Evolutionary conservation across 495 filamentous ascomycete genomes (phyloP), one percentile per base, ranked within the genome.

Genomic region (Xylaria scruposa): DNA sequence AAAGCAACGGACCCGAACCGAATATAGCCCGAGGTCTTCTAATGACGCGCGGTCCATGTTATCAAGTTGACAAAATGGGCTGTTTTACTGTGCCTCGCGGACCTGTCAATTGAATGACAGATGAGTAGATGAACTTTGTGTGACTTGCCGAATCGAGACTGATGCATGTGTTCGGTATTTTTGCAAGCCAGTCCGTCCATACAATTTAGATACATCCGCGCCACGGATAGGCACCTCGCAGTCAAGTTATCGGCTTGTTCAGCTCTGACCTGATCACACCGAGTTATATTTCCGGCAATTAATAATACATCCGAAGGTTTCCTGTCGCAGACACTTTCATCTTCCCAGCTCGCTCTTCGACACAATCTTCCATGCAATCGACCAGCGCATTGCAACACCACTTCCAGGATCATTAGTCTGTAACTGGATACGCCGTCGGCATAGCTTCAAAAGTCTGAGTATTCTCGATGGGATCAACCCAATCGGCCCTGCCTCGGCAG

Each of bases 381-480:
- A 24, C 9, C 9, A n/a, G 36, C 21, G 51, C 38, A n/a, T 58
- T 29, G 5, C 56, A 62, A 44, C 59, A 31, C 59, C 19, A 12
- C 29, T 42, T 26, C 15, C 12, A 12, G 44, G 36, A 54, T 26
- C 26, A 24, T n/a, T 42, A 19, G 17, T 67, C 4, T 13, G 17
- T 21, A 21, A 17, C 10, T 12, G n/a, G 2, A 1, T 44, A 13
- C 26, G 15, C 15, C 2, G 59, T 47, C 46, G 68, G 68, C 68
- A 64, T 46, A 15, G 44, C 7, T 29, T 40, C 65, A 46, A 68
- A 68, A n/a, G 44, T 8, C 38, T 61, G 42, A 2, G 33, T 0
- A 21, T 33, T 36, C 44, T 68, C 44, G 13, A 75, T 47, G 4
- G 29, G 51, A 24, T 21, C 40, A 38, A 75, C 26, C 73, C 73